Evolutionary conservation across 1,139 yeast species (phyloP).

Genomic region (Protomyces lactucae-debilis): DNA sequence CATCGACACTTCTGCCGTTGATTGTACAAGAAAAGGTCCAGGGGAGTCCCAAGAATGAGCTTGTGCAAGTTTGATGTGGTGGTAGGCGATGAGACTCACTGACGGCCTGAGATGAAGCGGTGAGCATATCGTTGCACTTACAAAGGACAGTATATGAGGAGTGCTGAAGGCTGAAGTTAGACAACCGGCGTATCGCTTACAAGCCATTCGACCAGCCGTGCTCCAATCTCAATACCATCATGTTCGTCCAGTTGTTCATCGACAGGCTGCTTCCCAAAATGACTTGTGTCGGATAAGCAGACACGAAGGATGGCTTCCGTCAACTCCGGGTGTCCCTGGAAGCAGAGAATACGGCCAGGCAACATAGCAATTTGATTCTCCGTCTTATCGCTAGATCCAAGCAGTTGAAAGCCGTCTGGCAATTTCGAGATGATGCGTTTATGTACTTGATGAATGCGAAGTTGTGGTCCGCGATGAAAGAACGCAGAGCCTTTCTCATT

Average conservation of each 20-base stretch:
- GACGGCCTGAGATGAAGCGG: background rate
- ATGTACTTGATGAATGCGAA: conserved; percentile 2
- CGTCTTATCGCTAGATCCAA: background rate
- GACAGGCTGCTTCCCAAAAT: background rate
- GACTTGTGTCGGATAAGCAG: background rate
- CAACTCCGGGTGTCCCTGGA: conserved; percentile 9
- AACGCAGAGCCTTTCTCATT: background rate
- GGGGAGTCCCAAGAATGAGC: no score
- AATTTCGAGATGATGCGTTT: background rate
- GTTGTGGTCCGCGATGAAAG: background rate
- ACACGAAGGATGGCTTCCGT: conserved; percentile 1
- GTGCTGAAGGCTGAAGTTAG: background rate
- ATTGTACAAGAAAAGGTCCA: no score
- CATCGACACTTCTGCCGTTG: no score
- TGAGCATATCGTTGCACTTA: background rate
- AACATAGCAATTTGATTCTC: background rate
- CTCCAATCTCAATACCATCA: conserved; percentile 1
- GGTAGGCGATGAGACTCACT: background rate
- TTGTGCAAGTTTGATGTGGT: no score
- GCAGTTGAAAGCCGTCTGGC: background rate
- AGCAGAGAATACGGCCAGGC: background rate
- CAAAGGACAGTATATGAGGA: background rate
- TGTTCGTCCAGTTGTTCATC: background rate
- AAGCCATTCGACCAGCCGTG: background rate
- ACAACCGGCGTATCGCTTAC: background rate